phyloP scores from a whole-genome alignment of 2,329 filamentous ascomycete species.

The Periconia sp. region DNA sequence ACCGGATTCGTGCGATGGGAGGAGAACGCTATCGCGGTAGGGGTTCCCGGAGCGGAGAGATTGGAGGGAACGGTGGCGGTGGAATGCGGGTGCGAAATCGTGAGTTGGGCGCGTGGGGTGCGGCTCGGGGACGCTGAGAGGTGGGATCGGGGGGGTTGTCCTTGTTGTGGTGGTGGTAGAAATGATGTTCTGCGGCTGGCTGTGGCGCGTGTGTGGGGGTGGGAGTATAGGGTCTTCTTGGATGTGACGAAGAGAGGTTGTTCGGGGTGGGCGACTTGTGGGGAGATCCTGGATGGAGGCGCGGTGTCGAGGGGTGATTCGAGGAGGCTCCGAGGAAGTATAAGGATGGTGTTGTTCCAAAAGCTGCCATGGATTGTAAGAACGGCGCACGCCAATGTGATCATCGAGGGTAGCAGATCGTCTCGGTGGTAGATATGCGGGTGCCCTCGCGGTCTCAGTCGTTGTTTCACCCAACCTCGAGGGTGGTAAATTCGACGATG shows the following conservation, averaged over 20 bases:
- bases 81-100: not conserved
- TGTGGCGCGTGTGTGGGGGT: not conserved
- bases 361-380: not conserved
- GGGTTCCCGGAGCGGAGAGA: not conserved
- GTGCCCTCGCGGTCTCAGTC: no score
- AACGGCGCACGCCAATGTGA: not conserved
- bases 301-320: not conserved
- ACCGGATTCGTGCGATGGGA: not conserved
- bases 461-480: no score
- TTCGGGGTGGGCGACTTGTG: no score
- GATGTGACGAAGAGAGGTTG: not conserved
- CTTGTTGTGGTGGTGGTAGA: not conserved
- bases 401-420: constrained; percentile 7
- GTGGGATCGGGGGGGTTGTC: not conserved
- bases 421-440: not conserved
- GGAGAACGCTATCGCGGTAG: not conserved
- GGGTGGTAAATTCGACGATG: no score
- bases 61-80: not conserved
- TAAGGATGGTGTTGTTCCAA: not conserved
- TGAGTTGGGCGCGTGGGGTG: not conserved
- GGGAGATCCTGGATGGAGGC: not conserved
- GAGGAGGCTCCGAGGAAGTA: not conserved
- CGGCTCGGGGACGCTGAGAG: not conserved
- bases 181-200: not conserved
- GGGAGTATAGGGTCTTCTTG: not conserved